Evolutionary conservation across 805 yeast species (phyloP).

Genomic region (Cyberlindnera xylosilytica): DNA sequence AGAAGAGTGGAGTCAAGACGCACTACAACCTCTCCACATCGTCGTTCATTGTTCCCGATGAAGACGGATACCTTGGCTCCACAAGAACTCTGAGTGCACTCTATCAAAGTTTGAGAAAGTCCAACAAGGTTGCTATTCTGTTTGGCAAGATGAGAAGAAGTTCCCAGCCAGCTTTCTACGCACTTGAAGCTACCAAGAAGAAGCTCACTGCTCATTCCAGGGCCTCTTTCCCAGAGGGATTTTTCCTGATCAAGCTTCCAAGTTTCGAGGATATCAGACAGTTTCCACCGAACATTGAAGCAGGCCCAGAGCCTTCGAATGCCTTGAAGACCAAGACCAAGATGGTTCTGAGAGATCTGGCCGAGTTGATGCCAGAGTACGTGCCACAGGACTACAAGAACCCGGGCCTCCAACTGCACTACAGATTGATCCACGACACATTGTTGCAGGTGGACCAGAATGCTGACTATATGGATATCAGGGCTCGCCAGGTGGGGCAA

Average conservation of each 20-base stretch:
- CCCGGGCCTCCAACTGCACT: constrained; percentile 68
- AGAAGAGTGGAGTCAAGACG: constrained; percentile 40
- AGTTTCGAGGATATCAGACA: constrained; percentile 71
- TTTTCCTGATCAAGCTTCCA: constrained; percentile 67
- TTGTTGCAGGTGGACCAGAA: constrained; percentile 52
- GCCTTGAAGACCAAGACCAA: constrained; percentile 21
- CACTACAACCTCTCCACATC: constrained; percentile 54
- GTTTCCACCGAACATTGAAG: constrained; percentile 42
- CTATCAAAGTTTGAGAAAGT: constrained; percentile 53
- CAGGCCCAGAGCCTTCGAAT: constrained; percentile 10
- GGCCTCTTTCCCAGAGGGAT: constrained; percentile 47
- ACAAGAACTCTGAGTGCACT: constrained; percentile 63
- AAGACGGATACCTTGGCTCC: constrained; percentile 58
- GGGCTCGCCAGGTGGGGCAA: constrained; percentile 18
- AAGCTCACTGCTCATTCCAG: constrained; percentile 1
- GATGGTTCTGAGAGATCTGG: constrained; percentile 25
- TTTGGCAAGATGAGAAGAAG: constrained; percentile 64
- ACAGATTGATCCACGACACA: constrained; percentile 58
- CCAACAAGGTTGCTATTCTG: constrained; percentile 57
- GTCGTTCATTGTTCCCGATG: constrained; percentile 65
- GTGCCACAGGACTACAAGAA: constrained; percentile 57
- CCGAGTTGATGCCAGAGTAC: constrained; percentile 44
- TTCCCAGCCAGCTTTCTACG: constrained; percentile 54
- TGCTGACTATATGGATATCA: constrained; percentile 1
- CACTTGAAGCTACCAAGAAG: constrained; percentile 52